Evolutionary conservation across 1,284 basidiomycete species (phyloP), one percentile per base, ranked within the genome.

Genomic region (Golubevia pallescens): DNA sequence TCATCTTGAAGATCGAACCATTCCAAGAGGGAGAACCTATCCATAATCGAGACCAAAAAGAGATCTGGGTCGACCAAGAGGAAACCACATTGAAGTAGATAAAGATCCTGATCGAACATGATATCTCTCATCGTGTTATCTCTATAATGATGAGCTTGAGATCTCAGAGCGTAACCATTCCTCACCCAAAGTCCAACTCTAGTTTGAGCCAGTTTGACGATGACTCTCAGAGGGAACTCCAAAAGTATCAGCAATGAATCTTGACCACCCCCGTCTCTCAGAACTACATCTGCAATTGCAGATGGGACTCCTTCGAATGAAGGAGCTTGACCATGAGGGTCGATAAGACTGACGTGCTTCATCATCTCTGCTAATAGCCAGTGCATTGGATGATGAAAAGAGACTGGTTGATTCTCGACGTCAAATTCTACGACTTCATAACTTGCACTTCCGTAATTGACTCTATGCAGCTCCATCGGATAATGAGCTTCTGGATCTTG

Each of bases 41-140:
- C 94, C 58, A 98, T 90, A 77, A 97, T 90, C 69, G 92, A 91
- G 70, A 93, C 90, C 66, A 98, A 88, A 73, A 97, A 90, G 28
- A 90, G 89, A 72, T 92, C 90, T 1, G 93, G 93, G 66, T 94
- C 91, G 57, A 95, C 88, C 53, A 93, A 88, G 75, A 93, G 89
- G 57, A 98, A 89, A 0, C 91, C 91, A 0, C 91, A 90, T 87
- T 98, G 96, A 3, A 99, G 88, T 67, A 98, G 90, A 88, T 92
- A 97, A 28, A 99, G 88, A 75, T 99, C 96, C 85, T 98, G 95
- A 86, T 99, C 96, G 84, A 96, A 95, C 82, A 96, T 98, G 8
- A 94, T 90, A 85, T 98, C 97, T 28, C 96, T 92, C 62, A 98
- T 90, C 89, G 93, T 93, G 84, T 94, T 94, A 85, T 99, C 96